Evolutionary conservation across 441 rosid species (phyloP).

Genomic region (Pelargonium citronellum): DNA sequence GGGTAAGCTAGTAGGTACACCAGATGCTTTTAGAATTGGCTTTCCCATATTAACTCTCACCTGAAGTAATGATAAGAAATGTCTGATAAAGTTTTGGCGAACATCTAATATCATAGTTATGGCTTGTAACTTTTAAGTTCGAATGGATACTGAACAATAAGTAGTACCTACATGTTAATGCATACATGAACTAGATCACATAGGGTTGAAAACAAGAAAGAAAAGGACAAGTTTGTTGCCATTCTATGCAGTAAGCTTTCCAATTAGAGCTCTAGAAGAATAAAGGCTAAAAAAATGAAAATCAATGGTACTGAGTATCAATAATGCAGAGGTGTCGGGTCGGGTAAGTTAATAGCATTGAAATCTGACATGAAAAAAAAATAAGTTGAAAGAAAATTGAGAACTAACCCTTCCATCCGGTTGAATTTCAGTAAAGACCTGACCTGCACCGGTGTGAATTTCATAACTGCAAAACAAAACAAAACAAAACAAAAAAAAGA

Average conservation of each 20-base stretch:
- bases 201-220: background rate
- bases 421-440: conserved; percentile 85
- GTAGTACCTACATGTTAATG: background rate
- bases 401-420: conserved; percentile 59
- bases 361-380: too few species aligned
- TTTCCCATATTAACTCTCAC: conserved; percentile 95
- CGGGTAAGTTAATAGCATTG: too few species aligned
- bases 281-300: background rate
- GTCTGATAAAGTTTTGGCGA: background rate
- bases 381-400: background rate
- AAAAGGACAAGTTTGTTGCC: background rate
- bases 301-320: background rate
- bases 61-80: conserved; percentile 29
- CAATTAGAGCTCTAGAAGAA: background rate
- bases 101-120: background rate
- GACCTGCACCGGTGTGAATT: conserved; percentile 87
- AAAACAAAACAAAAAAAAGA: background rate
- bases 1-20: conserved; percentile 64
- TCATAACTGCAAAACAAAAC: conserved; percentile 45
- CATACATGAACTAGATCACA: background rate
- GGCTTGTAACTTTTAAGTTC: background rate
- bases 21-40: conserved; percentile 71
- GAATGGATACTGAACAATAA: background rate
- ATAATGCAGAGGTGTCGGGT: background rate
- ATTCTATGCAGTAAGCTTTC: background rate